Percentiles rank a stretch among this genome's conserved stretches.
Evolutionary conservation across 116 monocot species (phyloP).

Genomic region (Cymodocea nodosa): DNA sequence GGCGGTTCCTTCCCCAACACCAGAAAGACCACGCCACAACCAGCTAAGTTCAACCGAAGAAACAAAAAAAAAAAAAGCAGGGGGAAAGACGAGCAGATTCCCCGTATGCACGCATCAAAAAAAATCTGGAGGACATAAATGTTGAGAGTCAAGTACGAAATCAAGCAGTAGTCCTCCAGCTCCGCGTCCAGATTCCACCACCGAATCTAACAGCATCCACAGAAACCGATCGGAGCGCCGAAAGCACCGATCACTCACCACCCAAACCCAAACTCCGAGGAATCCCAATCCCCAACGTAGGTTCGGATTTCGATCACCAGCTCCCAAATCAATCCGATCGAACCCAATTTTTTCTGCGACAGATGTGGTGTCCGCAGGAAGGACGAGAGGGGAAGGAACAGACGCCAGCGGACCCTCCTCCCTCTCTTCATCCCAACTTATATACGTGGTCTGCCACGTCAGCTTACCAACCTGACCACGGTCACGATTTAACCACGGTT

Average conservation of each 20-base stretch:
- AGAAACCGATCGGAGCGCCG: background rate
- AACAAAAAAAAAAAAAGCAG: background rate
- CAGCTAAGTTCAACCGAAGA: too few species aligned
- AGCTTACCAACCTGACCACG: background rate
- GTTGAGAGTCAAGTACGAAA: background rate
- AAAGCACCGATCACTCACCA: background rate
- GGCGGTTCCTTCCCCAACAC: background rate
- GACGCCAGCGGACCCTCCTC: background rate
- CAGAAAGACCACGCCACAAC: too few species aligned
- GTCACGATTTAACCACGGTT: too few species aligned
- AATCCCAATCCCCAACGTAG: background rate
- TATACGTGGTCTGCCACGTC: constrained; percentile 34
- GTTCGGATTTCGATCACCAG: background rate
- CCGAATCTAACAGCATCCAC: background rate
- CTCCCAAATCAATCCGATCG: constrained; percentile 2
- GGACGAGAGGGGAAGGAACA: constrained; percentile 1
- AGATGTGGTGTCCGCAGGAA: constrained; percentile 25
- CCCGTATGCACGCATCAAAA: background rate
- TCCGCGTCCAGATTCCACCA: constrained; percentile 1
- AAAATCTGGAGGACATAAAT: background rate
- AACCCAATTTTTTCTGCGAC: background rate
- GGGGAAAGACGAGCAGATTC: background rate
- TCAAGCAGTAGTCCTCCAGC: background rate
- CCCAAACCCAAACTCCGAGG: background rate
- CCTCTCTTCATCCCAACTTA: background rate